Evolutionary conservation across 352 stramenopile species (phyloP).

Genomic region (Globisporangium alternatum): DNA sequence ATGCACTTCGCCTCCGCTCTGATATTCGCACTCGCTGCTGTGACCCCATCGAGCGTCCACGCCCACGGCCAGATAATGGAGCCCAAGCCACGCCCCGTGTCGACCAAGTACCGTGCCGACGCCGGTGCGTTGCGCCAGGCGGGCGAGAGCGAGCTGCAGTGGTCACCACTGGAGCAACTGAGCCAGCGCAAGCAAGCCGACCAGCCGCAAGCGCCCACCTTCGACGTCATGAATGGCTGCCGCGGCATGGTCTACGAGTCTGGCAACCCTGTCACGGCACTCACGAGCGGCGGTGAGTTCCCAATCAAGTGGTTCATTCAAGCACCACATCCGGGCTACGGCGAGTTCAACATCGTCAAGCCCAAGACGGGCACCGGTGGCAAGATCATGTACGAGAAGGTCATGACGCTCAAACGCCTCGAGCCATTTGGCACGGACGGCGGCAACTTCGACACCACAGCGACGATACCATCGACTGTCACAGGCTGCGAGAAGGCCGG

Average conservation of each 20-base stretch:
- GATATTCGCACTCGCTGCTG: background rate
- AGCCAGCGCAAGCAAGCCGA: conserved; percentile 43
- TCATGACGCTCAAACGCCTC: conserved; percentile 31
- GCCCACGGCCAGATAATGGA: conserved; percentile 24
- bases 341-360: conserved; percentile 56
- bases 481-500: conserved; percentile 37
- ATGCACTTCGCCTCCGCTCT: background rate
- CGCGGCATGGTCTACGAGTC: conserved; percentile 50
- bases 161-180: conserved; percentile 47
- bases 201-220: conserved; percentile 36
- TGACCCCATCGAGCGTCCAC: conserved; percentile 6
- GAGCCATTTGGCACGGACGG: conserved; percentile 40
- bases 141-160: conserved; percentile 44
- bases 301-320: conserved; percentile 51
- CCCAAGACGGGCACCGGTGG: conserved; percentile 35
- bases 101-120: conserved; percentile 33
- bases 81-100: conserved; percentile 22
- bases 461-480: conserved; percentile 41
- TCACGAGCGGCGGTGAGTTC: conserved; percentile 36
- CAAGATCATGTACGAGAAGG: conserved; percentile 43
- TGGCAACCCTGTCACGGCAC: conserved; percentile 36
- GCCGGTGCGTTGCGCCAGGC: conserved; percentile 43
- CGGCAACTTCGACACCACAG: conserved; percentile 24
- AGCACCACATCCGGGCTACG: conserved; percentile 51
- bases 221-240: conserved; percentile 60